Conservation (phyloP, 148 eudicot species). For the Simmondsia chinensis region DNA sequence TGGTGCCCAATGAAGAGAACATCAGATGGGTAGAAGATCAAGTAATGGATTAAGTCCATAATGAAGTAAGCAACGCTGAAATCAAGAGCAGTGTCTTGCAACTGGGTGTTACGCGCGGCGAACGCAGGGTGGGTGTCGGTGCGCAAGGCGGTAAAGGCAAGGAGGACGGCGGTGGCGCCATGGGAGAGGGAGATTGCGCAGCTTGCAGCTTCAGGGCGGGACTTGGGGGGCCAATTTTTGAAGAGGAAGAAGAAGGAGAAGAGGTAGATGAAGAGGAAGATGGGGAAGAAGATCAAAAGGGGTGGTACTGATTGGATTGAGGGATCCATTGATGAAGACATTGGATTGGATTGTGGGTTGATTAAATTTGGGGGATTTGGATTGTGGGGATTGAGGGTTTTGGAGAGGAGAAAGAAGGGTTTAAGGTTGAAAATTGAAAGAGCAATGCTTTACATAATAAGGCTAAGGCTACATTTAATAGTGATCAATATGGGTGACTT, state of each 20-base stretch:
- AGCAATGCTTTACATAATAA: too few species aligned
- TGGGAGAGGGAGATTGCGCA: conserved; percentile 59
- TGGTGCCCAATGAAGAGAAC: conserved; percentile 66
- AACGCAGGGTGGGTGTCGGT: conserved; percentile 15
- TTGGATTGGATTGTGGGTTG: too few species aligned
- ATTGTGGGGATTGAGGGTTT: too few species aligned
- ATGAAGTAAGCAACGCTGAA: conserved; percentile 71
- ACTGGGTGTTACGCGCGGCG: conserved; percentile 35
- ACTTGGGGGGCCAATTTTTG: conserved; percentile 39
- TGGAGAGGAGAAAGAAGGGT: too few species aligned
- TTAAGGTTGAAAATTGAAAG: too few species aligned
- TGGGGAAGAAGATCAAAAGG: conserved; percentile 32
- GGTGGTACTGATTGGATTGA: conserved; percentile 8
- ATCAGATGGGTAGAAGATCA: conserved; percentile 54
- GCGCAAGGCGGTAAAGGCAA: conserved; percentile 33
- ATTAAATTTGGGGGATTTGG: too few species aligned
- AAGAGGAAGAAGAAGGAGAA: conserved; percentile 37
- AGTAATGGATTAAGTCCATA: conserved; percentile 61
- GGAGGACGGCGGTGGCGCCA: conserved; percentile 69
- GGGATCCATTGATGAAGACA: too few species aligned
- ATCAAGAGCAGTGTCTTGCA: conserved; percentile 39
- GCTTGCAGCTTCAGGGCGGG: conserved; percentile 73
- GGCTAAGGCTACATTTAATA: too few species aligned
- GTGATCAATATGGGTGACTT: too few species aligned
- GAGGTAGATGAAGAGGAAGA: conserved; percentile 41